Conservation (phyloP, 176 grass and related monocot genomes). For the Dactylis glomerata region DNA sequence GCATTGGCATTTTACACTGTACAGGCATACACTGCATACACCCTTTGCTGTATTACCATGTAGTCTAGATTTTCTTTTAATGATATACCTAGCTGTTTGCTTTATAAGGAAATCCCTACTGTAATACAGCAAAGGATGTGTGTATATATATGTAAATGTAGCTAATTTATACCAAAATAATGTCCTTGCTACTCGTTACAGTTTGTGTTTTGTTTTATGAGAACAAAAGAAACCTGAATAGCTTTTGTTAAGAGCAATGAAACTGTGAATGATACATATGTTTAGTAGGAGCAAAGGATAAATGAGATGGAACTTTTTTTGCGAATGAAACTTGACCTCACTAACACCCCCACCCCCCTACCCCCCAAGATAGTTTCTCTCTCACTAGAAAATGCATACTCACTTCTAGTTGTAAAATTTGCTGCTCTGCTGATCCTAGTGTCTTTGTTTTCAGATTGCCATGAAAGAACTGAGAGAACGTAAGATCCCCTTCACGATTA, state of each 20-base stretch:
- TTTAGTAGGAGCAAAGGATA: background rate
- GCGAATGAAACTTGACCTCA: background rate
- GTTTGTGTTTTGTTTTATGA: background rate
- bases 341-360: no score
- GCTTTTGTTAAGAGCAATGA: background rate
- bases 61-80: background rate
- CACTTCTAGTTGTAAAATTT: background rate
- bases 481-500: constrained; percentile 96
- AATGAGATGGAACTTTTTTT: background rate
- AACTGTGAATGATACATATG: background rate
- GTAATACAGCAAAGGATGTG: background rate
- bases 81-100: background rate
- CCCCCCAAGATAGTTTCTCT: background rate
- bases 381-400: background rate
- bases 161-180: background rate
- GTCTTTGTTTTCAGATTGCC: constrained; percentile 60
- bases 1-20: background rate
- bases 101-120: background rate
- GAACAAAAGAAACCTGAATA: background rate
- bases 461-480: constrained; percentile 81
- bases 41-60: background rate
- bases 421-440: background rate
- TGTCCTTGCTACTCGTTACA: background rate
- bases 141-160: background rate
- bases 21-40: background rate